Evolutionary conservation across 2,329 filamentous ascomycete species (phyloP).

Genomic region (Cordyceps pruinosa): DNA sequence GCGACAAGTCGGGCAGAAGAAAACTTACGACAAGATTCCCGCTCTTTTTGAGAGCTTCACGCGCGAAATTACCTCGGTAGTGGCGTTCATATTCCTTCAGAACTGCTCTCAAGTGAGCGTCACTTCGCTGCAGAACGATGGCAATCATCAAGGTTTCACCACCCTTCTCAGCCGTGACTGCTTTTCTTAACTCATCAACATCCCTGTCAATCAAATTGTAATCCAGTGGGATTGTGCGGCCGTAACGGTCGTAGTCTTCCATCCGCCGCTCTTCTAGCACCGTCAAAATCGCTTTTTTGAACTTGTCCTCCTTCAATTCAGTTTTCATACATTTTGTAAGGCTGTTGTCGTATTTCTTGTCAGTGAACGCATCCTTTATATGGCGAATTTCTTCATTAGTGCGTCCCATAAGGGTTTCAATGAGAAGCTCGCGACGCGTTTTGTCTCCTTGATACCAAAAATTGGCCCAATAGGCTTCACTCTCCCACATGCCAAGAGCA

Average conservation of each 20-base stretch:
- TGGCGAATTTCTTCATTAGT: conserved; percentile 77
- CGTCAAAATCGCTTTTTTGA: conserved; percentile 78
- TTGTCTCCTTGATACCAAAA: conserved; percentile 93
- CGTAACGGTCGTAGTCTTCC: conserved; percentile 67
- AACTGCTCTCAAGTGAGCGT: conserved; percentile 74
- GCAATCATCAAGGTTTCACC: conserved; percentile 83
- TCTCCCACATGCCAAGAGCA: conserved; percentile 83
- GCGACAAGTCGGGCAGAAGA: conserved; percentile 5
- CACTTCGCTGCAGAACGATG: conserved; percentile 74
- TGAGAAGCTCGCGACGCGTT: conserved; percentile 78
- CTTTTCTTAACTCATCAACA: conserved; percentile 60
- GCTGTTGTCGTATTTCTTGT: conserved; percentile 84
- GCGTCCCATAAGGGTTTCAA: conserved; percentile 87
- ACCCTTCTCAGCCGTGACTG: conserved; percentile 66
- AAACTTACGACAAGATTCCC: conserved; percentile 81
- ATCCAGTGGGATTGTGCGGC: conserved; percentile 52
- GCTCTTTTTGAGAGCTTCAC: conserved; percentile 81
- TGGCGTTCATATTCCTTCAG: conserved; percentile 67
- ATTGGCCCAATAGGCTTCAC: conserved; percentile 95
- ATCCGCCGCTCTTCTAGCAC: conserved; percentile 78
- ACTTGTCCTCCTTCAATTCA: conserved; percentile 93
- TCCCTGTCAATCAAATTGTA: conserved; percentile 59
- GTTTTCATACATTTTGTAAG: conserved; percentile 80
- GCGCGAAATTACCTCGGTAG: conserved; percentile 75
- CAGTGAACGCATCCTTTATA: conserved; percentile 83